Evolutionary conservation across 2,329 filamentous ascomycete genomes (phyloP), one percentile per base, ranked within the genome.

Genomic region (Didymella pomorum): DNA sequence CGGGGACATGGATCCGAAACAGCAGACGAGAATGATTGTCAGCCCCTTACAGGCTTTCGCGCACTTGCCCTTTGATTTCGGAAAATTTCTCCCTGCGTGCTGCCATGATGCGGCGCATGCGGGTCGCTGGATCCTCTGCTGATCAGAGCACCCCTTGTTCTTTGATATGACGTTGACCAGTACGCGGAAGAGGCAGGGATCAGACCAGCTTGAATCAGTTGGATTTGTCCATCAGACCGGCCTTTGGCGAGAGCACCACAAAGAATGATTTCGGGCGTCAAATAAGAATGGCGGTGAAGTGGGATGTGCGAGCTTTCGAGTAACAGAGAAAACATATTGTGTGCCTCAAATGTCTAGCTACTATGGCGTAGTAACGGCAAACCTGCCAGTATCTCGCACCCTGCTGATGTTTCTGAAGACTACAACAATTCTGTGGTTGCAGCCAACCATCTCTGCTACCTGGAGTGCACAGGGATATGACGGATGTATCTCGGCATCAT

Each of bases 111-210:
- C 46, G 41, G 53, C 23, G 43, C 28, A 23, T 18, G 29, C 41
- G 18, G 31, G 21, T 10, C 23, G 31, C 37, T 10, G 49, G 56
- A 37, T 58, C 50, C 45, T 46, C 3, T 7, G 56, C 39, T 50
- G 56, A 50, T 58, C 56, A 50, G 50, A 41, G 49, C 45, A 20
- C 11, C 29, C 18, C 21, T 8, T n/a, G 5, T 23, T 18, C n/a
- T 37, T 44, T 44, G 37, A n/a, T 29, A 53, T 58, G 56, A 58
- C 56, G 44, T 58, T 58, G 39, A 43, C 10, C 21, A 23, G 21
- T 12, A 21, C 12, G 33, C 39, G 25, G 4, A 10, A 53, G 12
- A 28, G 44, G 28, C 31, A 45, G 28, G 25, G 21, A 43, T 43
- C 41, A 43, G 41, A 25, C 21, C 9, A 8, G 35, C 35, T 42